Conservation (phyloP, 345 rosid species). For the Ailanthus altissimus region DNA sequence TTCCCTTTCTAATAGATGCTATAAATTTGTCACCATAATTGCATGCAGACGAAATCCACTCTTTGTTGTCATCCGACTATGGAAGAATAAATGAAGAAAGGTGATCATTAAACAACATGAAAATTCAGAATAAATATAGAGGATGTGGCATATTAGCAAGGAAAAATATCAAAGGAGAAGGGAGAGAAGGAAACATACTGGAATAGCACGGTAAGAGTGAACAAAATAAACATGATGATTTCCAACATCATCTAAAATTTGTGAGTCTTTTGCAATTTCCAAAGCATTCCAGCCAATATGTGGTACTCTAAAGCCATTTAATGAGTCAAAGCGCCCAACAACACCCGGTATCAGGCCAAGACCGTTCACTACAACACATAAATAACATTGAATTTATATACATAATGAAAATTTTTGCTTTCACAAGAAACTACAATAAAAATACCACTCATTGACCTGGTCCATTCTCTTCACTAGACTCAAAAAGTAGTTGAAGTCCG, state of each 20-base stretch:
- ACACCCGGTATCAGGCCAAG: slow-evolving; percentile 94
- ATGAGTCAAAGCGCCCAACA: slow-evolving; percentile 84
- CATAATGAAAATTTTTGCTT: background rate
- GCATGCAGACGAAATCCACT: slow-evolving; percentile 92
- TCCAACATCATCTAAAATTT: slow-evolving; percentile 83
- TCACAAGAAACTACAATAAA: background rate
- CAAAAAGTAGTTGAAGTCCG: slow-evolving; percentile 90
- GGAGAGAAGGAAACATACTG: slow-evolving; percentile 41
- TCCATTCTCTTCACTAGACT: slow-evolving; percentile 91
- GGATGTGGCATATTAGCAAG: background rate
- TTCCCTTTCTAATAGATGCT: slow-evolving; percentile 87
- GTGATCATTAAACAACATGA: slow-evolving; percentile 12
- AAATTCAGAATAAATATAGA: background rate
- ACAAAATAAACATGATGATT: slow-evolving; percentile 90
- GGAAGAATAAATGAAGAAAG: slow-evolving; percentile 14
- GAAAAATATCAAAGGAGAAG: slow-evolving; percentile 1
- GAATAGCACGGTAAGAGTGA: slow-evolving; percentile 93
- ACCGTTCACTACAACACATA: slow-evolving; percentile 63
- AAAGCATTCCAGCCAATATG: slow-evolving; percentile 99
- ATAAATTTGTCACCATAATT: slow-evolving; percentile 77
- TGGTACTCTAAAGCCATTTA: slow-evolving; percentile 75
- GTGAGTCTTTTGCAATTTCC: slow-evolving; percentile 65
- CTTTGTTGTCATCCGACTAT: slow-evolving; percentile 75
- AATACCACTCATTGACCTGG: slow-evolving; percentile 45
- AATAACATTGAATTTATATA: slow-evolving; percentile 14